phyloP scores from a whole-genome alignment of 306 rosid genomes.

The Vigna mungo region DNA sequence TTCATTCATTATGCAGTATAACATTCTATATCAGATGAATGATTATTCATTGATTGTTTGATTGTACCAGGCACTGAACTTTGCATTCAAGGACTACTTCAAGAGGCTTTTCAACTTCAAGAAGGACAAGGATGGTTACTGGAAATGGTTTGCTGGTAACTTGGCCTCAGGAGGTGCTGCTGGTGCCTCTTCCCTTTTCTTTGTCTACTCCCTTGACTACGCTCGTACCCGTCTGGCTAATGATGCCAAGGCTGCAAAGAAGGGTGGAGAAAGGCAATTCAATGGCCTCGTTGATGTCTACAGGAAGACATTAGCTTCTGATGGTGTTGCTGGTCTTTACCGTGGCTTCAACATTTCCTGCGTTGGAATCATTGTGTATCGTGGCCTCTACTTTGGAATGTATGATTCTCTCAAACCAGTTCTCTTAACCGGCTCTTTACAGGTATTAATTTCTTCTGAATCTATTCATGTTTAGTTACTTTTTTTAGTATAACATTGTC shows the following conservation, averaged over 20 bases:
- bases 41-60: neutral
- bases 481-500: no score
- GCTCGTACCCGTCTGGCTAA: constrained; percentile 87
- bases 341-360: constrained; percentile 88
- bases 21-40: no score
- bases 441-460: constrained; percentile 40
- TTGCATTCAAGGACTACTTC: constrained; percentile 92
- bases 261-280: constrained; percentile 89
- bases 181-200: constrained; percentile 78
- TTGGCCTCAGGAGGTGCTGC: constrained; percentile 92
- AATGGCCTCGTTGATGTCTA: constrained; percentile 81
- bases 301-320: constrained; percentile 75
- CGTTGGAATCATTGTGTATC: constrained; percentile 86
- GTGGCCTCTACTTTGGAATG: constrained; percentile 87
- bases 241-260: constrained; percentile 88
- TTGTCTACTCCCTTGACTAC: constrained; percentile 83
- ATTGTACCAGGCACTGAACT: constrained; percentile 73
- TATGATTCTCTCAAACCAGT: constrained; percentile 86
- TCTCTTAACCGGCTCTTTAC: constrained; percentile 65
- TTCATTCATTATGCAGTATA: no score
- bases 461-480: neutral
- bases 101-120: constrained; percentile 92
- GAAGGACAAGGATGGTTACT: constrained; percentile 85
- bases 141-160: constrained; percentile 95
- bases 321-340: constrained; percentile 86